Evolutionary conservation across 495 filamentous ascomycete species (phyloP), one percentile per base, ranked within the genome.

Genomic region (Chaetomium tenue): DNA sequence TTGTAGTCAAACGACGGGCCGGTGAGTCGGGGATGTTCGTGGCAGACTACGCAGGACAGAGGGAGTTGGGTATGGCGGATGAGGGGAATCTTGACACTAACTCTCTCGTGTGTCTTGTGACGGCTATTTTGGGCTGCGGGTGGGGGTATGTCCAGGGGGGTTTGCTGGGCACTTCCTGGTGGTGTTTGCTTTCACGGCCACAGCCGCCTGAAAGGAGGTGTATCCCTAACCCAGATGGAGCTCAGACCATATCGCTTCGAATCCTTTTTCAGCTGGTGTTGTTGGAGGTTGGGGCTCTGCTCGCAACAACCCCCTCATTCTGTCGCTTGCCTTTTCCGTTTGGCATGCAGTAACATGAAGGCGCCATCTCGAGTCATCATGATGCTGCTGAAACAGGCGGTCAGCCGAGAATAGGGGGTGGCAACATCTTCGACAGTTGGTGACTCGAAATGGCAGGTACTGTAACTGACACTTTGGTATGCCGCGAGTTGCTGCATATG

Each of bases 381-480:
- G 6, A 18, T 44, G 40, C 40, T 44, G n/a, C 44, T 8, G n/a
- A 22, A 47, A 47, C 18, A 47, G n/a, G 44, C 44, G 44, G 44
- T 47, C 44, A 47, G n/a, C 18, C 1, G 18, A 22, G 44, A 22
- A 47, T 20, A 52, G 48, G 48, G 22, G 48, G 48, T 52, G 48
- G 48, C 48, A 52, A 52, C 48, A 26, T 44, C 7, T 22, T 47
- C 4, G n/a, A 22, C 44, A 47, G 44, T 9, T 47, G 44, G 18
- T 47, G n/a, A 20, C 44, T 47, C 44, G 22, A 52, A 25, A 25
- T 13, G 48, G 48, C 48, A 52, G 48, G 48, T 52, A 23, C 48
- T 23, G 48, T 26, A 52, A 52, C 8, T 52, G 25, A 52, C 48
- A 52, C 18, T 52, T 23, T 26, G 40, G 22, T 23, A 3, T 47